Percentiles rank a stretch among this genome's conserved stretches.
phyloP scores from a whole-genome alignment of 2,329 filamentous ascomycete genomes.

The Diaporthe citriasiana region DNA sequence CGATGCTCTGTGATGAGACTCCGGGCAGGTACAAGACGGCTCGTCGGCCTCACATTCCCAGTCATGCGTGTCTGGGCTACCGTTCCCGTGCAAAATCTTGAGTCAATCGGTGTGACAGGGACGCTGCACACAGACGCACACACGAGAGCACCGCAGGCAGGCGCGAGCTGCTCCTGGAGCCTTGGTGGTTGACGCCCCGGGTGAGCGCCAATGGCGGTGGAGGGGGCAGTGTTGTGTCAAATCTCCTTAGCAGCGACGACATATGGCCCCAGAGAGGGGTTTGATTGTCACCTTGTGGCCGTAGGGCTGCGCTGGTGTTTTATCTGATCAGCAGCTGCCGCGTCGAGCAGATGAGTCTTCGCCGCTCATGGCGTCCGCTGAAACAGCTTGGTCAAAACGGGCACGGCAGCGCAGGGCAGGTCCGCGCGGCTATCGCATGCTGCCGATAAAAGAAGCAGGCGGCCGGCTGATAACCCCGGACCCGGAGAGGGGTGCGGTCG shows the following conservation, averaged over 20 bases:
- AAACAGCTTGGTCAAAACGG: conserved; percentile 21
- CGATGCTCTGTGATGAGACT: conserved; percentile 27
- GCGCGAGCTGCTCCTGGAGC: background rate
- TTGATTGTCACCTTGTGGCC: conserved; percentile 13
- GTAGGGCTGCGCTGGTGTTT: conserved; percentile 31
- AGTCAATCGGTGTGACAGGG: conserved; percentile 13
- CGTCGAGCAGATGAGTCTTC: conserved; percentile 10
- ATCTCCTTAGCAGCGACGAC: conserved; percentile 2
- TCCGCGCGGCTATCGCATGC: conserved; percentile 21
- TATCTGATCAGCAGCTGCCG: conserved; percentile 28
- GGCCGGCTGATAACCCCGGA: conserved; percentile 14
- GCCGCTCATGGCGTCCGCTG: conserved; percentile 14
- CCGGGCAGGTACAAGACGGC: background rate
- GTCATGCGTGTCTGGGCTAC: conserved; percentile 23
- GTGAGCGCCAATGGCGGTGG: conserved; percentile 11
- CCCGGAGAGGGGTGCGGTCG: background rate
- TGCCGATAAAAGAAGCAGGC: background rate
- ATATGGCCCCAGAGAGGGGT: background rate
- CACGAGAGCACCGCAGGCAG: background rate
- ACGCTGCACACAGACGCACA: conserved; percentile 11
- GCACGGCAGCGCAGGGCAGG: conserved; percentile 17
- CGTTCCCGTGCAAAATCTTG: conserved; percentile 21
- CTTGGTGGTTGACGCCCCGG: conserved; percentile 18
- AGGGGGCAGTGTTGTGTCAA: conserved; percentile 3
- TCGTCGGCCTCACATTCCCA: conserved; percentile 15